These are phyloP conservation scores for Cenchrus americanus DNA, from an alignment of 176 grass and related monocot genomes.

Conservation along the genomic window DNA sequence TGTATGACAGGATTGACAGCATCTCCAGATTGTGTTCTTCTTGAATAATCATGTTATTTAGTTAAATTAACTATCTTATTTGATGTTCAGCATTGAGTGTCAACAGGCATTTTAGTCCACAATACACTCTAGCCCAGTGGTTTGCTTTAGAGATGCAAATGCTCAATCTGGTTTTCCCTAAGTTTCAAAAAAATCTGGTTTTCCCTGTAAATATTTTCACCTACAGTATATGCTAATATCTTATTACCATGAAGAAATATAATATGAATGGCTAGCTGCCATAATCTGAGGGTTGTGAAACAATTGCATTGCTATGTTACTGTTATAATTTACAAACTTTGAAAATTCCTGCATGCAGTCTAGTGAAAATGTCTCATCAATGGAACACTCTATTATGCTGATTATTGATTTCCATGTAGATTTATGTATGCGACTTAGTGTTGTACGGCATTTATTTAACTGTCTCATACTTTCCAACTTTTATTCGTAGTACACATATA, in stretches of 20 bases:
- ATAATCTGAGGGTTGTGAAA: constrained; percentile 26
- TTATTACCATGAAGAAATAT: constrained; percentile 2
- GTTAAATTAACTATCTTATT: constrained; percentile 17
- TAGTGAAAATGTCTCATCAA: constrained; percentile 7
- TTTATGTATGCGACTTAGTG: constrained; percentile 23
- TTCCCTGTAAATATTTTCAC: neutral
- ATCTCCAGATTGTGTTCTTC: constrained; percentile 30
- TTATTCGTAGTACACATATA: neutral
- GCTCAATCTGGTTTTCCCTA: neutral
- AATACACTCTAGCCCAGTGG: neutral
- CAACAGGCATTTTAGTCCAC: constrained; percentile 29
- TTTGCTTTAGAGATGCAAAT: neutral
- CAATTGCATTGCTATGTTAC: neutral
- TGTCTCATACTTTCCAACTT: constrained; percentile 16
- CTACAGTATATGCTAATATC: neutral
- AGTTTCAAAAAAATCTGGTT: too few species aligned
- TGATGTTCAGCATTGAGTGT: constrained; percentile 16
- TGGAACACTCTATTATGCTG: constrained; percentile 3
- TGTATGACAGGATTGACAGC: neutral
- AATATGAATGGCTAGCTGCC: neutral
- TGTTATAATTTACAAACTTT: neutral
- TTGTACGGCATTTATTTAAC: constrained; percentile 7
- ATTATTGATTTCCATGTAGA: constrained; percentile 36
- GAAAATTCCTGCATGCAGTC: constrained; percentile 27
- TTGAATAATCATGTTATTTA: constrained; percentile 35